Evolutionary conservation across 2,329 filamentous ascomycete genomes (phyloP), one percentile per base, ranked within the genome.

Genomic region (Graphilbum fragrans): DNA sequence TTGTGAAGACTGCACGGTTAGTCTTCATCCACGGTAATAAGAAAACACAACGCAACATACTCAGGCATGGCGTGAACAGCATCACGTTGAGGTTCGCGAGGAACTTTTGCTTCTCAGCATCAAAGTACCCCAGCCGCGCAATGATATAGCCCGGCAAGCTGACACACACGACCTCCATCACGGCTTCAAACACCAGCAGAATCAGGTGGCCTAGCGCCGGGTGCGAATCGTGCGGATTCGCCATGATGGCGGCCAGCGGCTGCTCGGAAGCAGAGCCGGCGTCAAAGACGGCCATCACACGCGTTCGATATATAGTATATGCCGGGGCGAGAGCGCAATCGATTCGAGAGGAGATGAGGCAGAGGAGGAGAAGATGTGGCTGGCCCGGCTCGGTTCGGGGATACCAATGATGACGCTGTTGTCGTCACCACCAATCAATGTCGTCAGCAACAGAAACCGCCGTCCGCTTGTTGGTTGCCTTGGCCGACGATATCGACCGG

Each of bases 51-150:
- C 5, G 38, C 11, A 23, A 11, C 19, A 18, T 16, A 93, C 86
- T 93, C 49, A 98, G 77, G 60, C 92, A 96, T 49, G 92, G 92
- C 23, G 92, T 98, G 62, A 98, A 98, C 34, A 98, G 72, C 66
- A 84, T 85, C 45, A 95, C 87, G 60, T 98, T 98, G 51, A 98
- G 70, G 57, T 98, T 95, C 41, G 92, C 90, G 39, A 95, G 71
- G 56, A 98, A 93, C 62, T 95, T 96, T 61, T 98, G 92, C 59
- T 88, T 85, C 39, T 94, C 87, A 48, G 86, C 86, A 62, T 94
- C 86, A 62, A 98, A 96, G 65, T 94, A 84, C 58, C 92, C 92
- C 53, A 86, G 72, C 32, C 83, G 72, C 12, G 92, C 92, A 41
- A 95, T 79, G 48, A 98, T 82, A 63, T 95, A 98, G 22, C 92